Evolutionary conservation across 768 basidiomycete species (phyloP).

Genomic region (Agaricus subrufescens): DNA sequence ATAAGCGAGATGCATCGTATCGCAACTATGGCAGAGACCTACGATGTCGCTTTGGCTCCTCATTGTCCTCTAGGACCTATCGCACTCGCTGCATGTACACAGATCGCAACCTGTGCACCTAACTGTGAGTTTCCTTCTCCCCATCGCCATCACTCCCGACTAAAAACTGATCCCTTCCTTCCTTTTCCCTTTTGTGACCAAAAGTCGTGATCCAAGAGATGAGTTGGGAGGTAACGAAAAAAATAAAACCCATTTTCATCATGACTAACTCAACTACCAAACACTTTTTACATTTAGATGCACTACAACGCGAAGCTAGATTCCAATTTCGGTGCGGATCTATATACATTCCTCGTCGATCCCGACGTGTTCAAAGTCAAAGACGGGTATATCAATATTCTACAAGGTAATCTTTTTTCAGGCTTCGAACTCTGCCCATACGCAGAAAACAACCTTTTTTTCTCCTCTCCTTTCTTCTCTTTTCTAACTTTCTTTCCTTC

Average conservation of each 20-base stretch:
- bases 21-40: slow-evolving; percentile 56
- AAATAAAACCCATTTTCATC: not conserved
- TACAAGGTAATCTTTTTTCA: slow-evolving; percentile 21
- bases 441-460: no score
- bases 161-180: no score
- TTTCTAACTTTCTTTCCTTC: not conserved
- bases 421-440: not conserved
- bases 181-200: no score
- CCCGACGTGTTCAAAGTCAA: slow-evolving; percentile 48
- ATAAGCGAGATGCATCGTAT: slow-evolving; percentile 57
- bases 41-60: slow-evolving; percentile 69
- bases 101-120: slow-evolving; percentile 52
- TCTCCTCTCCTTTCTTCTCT: no score
- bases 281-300: slow-evolving; percentile 33
- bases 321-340: slow-evolving; percentile 37
- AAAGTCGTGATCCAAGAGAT: slow-evolving; percentile 61
- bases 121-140: slow-evolving; percentile 40
- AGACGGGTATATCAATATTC: slow-evolving; percentile 44
- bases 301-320: slow-evolving; percentile 49
- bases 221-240: slow-evolving; percentile 45
- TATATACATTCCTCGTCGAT: slow-evolving; percentile 54
- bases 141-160: no score
- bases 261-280: not conserved
- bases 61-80: slow-evolving; percentile 73
- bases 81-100: slow-evolving; percentile 66